Base-by-base conservation (phyloP, 371 early-diverging fungal species). In the Rhizopus sp. region DNA sequence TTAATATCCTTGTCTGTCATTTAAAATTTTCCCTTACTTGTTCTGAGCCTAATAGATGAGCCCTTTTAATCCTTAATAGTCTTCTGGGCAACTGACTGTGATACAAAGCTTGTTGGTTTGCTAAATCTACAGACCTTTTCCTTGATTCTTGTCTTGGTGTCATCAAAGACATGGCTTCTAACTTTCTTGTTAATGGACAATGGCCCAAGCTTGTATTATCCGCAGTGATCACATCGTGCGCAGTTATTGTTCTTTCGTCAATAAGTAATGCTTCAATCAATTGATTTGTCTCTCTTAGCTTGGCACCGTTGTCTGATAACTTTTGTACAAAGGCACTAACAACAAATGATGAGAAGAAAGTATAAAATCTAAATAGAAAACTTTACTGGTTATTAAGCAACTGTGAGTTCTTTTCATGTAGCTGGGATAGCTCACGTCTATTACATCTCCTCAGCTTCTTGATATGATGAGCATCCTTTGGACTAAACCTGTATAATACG, bases 381-480 rank as follows among this genome's bases (percentile, higher is more conserved):
- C 40, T 32, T 29, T 41, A 53, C 54, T 32, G 40, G 54, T 42
- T 53, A n/a, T 42, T 53, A 10, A 53, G 32, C 42, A 53, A 41
- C 32, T 53, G 54, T 23, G 42, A 32, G 42, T 53, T 53, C 42
- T 42, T 53, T 53, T 53, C 42, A 32, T 23, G 54, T 53, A 53
- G 38, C 32, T 53, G 42, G 32, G 17, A 17, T 16, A 53, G 42
- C 42, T 53, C 54, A n/a, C 29, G 31, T 32, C 42, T 34, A 41
- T 32, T 41, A 53, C 33, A 53, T 30, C 42, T 42, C 15, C 42
- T 53, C 8, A 53, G 31, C n/a, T 41, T 40, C 31, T 38, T 53
- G 12, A 29, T n/a, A 29, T 46, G 16, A n/a, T 16, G 8, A 42
- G 7, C 6, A 29, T 46, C 98, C 77, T 97, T 91, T 39, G 98